Evolutionary conservation across 148 eudicot genomes (phyloP), one percentile per base, ranked within the genome.

Genomic region (Rhododendron ferrugineum): DNA sequence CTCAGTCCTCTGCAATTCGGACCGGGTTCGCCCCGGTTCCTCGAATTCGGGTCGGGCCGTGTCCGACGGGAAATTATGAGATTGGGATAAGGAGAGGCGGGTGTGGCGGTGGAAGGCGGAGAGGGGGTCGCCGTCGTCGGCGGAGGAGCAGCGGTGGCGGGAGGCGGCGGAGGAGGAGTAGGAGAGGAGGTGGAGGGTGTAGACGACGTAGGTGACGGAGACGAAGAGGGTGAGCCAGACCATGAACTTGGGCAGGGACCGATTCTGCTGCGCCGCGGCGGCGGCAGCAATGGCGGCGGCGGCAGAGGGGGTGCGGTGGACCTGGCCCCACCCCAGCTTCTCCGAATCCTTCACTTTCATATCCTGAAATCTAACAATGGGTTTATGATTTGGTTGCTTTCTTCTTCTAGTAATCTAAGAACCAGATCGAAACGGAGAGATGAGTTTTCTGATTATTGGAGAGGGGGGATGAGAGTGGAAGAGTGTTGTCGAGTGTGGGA

Each of bases 141-240:
- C 91, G 26, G 89, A 23, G 40, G 30, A 75, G 11, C 87, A 88
- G 28, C 72, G 32, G 64, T 0, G n/a, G 32, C 15, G 72, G 34
- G 95, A 91, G 26, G 90, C n/a, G 37, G 40, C 64, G 11, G 89
- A 89, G 28, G 90, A 82, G 28, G 89, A 78, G 11, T 40, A 40
- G 44, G 91, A 79, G 60, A 95, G 83, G 85, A 96, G 95, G 82
- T 90, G 92, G 37, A 95, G 82, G 2, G 98, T 93, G 90, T 95
- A 97, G 64, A 95, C 81, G 3, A 91, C 85, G 79, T 95, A 97
- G n/a, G 98, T 92, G 14, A 92, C 91, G 30, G 93, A 90, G 64
- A 95, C 90, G 77, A 92, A 92, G n/a, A 94, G 74, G 56, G 91
- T 89, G 36, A 97, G 89, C 90, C 89, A 92, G 0, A 92, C 86